These are phyloP conservation scores for Dipodascopsis uninucleata DNA, from an alignment of 805 yeast genomes.

Conservation along the genomic window DNA sequence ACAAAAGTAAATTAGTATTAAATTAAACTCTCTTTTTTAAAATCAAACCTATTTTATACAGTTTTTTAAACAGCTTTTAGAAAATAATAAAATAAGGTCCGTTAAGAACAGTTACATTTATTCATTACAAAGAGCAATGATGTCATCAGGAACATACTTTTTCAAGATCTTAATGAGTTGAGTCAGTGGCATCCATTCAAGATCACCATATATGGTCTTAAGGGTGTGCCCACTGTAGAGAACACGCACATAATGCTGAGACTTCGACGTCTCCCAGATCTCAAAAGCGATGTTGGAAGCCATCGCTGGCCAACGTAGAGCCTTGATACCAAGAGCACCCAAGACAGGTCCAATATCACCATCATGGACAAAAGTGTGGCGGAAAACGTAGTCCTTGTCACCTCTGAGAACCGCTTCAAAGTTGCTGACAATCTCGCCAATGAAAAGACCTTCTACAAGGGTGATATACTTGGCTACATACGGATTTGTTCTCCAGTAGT, in stretches of 20 bases:
- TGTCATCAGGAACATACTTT: no score
- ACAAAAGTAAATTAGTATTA: no score
- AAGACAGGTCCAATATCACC: conserved; percentile 40
- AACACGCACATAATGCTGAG: conserved; percentile 36
- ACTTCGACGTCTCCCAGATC: conserved; percentile 35
- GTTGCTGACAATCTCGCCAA: conserved; percentile 38
- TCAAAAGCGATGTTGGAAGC: conserved; percentile 45
- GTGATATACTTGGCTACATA: conserved; percentile 40
- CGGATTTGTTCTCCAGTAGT: conserved; percentile 37
- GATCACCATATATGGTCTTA: no score
- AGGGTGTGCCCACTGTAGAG: conserved; percentile 37
- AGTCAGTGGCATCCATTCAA: no score
- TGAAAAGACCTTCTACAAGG: conserved; percentile 39
- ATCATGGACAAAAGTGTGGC: conserved; percentile 45
- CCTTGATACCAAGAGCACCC: conserved; percentile 38
- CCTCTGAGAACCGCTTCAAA: conserved; percentile 36
- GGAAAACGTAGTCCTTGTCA: conserved; percentile 34
- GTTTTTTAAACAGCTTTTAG: no score
- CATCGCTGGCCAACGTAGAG: conserved; percentile 49
- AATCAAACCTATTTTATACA: no score
- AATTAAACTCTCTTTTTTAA: no score
- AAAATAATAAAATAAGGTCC: no score
- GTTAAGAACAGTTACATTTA: no score
- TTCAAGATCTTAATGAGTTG: no score
- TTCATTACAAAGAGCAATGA: no score